phyloP scores from a whole-genome alignment of 2,329 filamentous ascomycete species.

The Tolypocladium guangdongense region DNA sequence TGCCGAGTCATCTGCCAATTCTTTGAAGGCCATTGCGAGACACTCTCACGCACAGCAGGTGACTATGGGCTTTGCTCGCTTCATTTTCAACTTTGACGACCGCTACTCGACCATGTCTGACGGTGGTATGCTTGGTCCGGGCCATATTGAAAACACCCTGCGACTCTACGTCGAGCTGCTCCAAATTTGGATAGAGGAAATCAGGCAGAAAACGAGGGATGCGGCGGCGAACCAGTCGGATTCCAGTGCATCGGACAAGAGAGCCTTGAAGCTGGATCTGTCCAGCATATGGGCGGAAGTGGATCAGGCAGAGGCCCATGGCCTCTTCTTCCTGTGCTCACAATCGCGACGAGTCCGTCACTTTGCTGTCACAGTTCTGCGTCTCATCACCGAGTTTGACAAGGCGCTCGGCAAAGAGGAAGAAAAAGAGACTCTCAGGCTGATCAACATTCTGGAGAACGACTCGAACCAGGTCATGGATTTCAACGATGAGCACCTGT shows the following conservation, averaged over 20 bases:
- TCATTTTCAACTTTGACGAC: conserved; percentile 98
- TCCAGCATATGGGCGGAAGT: conserved; percentile 87
- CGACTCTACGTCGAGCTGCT: conserved; percentile 87
- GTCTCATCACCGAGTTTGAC: conserved; percentile 89
- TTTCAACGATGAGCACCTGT: conserved; percentile 82
- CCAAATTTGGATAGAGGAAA: conserved; percentile 96
- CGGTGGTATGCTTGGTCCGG: conserved; percentile 86
- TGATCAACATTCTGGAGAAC: conserved; percentile 87
- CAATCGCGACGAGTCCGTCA: conserved; percentile 82
- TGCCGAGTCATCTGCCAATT: conserved; percentile 82
- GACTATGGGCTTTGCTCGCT: conserved; percentile 89
- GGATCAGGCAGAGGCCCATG: conserved; percentile 93
- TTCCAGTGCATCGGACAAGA: conserved; percentile 51
- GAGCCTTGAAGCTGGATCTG: conserved; percentile 69
- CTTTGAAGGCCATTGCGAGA: conserved; percentile 86
- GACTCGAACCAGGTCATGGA: conserved; percentile 83
- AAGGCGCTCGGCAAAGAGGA: conserved; percentile 65
- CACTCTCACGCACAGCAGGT: conserved; percentile 92
- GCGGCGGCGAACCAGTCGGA: conserved; percentile 55
- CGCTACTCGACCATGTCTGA: conserved; percentile 97
- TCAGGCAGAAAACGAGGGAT: conserved; percentile 73
- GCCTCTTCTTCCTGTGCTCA: conserved; percentile 92
- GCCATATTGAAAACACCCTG: conserved; percentile 89
- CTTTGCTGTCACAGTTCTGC: conserved; percentile 85
- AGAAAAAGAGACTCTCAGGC: conserved; percentile 55